A percentile compares a stretch with the other conserved stretches of the same genome.
These are phyloP conservation scores for Trichoderma citrinoviride DNA, from an alignment of 2,329 filamentous ascomycete genomes.

Conservation along the genomic window DNA sequence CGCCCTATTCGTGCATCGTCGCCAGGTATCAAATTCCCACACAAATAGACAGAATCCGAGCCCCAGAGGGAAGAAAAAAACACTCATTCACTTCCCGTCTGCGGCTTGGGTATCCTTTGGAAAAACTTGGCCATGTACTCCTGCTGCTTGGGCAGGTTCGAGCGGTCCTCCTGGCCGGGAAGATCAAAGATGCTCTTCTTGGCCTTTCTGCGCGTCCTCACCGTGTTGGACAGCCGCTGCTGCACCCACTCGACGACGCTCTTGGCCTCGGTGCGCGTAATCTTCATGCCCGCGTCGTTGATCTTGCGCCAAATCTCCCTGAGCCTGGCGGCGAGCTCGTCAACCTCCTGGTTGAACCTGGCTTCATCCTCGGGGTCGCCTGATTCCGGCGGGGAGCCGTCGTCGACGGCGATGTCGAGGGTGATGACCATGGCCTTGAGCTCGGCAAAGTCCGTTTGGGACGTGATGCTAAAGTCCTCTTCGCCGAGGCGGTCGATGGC, in stretches of 20 bases:
- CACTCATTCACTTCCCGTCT: not conserved
- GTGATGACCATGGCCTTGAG: conserved; percentile 65
- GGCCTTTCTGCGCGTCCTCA: conserved; percentile 61
- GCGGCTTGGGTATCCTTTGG: conserved; percentile 29
- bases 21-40: not conserved
- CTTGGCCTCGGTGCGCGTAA: conserved; percentile 75
- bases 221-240: conserved; percentile 67
- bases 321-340: conserved; percentile 60
- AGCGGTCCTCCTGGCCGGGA: conserved; percentile 37
- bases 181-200: conserved; percentile 53
- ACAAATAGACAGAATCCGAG: no score
- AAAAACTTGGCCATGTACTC: conserved; percentile 51
- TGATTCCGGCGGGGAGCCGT: conserved; percentile 43
- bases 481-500: conserved; percentile 47
- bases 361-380: conserved; percentile 35
- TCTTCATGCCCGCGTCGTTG: conserved; percentile 68
- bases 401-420: conserved; percentile 72
- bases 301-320: conserved; percentile 61
- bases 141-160: conserved; percentile 44
- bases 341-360: conserved; percentile 68
- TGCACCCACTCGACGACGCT: conserved; percentile 70
- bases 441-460: conserved; percentile 63
- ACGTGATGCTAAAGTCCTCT: conserved; percentile 51
- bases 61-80: not conserved
- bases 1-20: not conserved